These are phyloP conservation scores for Pisolithus microcarpus DNA, from an alignment of 768 basidiomycete genomes.

Conservation along the genomic window DNA sequence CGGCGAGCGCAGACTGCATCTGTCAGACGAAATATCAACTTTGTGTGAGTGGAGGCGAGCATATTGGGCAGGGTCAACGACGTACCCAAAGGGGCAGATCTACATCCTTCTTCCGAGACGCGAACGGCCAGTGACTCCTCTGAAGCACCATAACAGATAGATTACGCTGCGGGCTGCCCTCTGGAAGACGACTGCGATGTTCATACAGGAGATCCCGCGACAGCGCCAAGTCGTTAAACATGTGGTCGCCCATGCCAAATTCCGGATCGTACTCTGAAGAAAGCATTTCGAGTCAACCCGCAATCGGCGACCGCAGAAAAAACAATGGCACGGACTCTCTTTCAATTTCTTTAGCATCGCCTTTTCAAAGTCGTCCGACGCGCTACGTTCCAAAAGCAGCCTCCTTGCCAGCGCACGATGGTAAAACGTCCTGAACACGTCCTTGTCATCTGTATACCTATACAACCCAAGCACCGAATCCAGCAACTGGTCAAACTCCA, in stretches of 20 bases:
- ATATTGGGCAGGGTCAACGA: background rate
- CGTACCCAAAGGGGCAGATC: slow-evolving; percentile 50
- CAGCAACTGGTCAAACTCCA: slow-evolving; percentile 54
- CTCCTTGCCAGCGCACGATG: slow-evolving; percentile 84
- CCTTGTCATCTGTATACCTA: slow-evolving; percentile 85
- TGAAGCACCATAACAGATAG: slow-evolving; percentile 80
- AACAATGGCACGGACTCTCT: slow-evolving; percentile 46
- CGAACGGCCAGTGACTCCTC: slow-evolving; percentile 83
- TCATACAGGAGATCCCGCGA: slow-evolving; percentile 69
- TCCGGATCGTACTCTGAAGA: slow-evolving; percentile 85
- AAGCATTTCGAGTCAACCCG: slow-evolving; percentile 10
- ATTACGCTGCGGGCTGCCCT: slow-evolving; percentile 36
- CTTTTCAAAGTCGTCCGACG: slow-evolving; percentile 82
- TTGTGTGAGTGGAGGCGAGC: background rate
- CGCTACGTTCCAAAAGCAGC: slow-evolving; percentile 74
- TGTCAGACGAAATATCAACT: slow-evolving; percentile 23
- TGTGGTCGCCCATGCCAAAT: slow-evolving; percentile 88
- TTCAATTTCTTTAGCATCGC: slow-evolving; percentile 80
- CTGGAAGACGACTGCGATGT: slow-evolving; percentile 43
- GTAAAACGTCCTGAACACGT: slow-evolving; percentile 91
- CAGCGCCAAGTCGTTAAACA: slow-evolving; percentile 86
- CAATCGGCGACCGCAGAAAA: background rate
- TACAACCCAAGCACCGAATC: slow-evolving; percentile 69
- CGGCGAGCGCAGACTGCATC: slow-evolving; percentile 67
- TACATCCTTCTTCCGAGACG: slow-evolving; percentile 41